Evolutionary conservation across 164 flowering plant genomes (phyloP).

Genomic region (Dillenia turbinata): DNA sequence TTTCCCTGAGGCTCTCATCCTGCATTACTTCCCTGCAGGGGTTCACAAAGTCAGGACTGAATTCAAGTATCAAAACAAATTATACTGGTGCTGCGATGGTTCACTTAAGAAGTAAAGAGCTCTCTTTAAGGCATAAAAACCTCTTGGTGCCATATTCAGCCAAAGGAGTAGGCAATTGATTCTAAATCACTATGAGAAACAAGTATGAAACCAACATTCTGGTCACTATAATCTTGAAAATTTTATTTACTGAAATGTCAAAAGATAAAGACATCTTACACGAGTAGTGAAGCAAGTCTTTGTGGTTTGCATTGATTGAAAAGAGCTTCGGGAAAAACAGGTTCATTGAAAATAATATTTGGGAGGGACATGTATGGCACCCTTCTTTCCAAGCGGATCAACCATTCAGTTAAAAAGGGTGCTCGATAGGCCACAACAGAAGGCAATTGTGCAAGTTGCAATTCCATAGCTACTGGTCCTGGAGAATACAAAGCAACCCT

Average conservation of each 20-base stretch:
- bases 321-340: conserved; percentile 86
- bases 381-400: conserved; percentile 67
- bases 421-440: conserved; percentile 89
- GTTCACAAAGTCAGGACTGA: neutral
- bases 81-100: neutral
- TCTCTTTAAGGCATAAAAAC: neutral
- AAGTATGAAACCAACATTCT: too few species aligned
- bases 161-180: too few species aligned
- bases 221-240: neutral
- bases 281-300: conserved; percentile 47
- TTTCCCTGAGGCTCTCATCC: conserved; percentile 32
- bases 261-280: conserved; percentile 29
- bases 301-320: conserved; percentile 61
- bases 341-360: conserved; percentile 72
- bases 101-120: neutral
- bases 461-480: conserved; percentile 85
- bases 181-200: too few species aligned
- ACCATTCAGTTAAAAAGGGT: conserved; percentile 76
- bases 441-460: conserved; percentile 89
- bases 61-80: neutral
- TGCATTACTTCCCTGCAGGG: conserved; percentile 50
- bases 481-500: conserved; percentile 80
- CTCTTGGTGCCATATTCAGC: too few species aligned
- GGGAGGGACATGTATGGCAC: conserved; percentile 78
- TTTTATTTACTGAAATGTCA: neutral